phyloP scores from a whole-genome alignment of 768 basidiomycete genomes.

The Lepiota venenata region DNA sequence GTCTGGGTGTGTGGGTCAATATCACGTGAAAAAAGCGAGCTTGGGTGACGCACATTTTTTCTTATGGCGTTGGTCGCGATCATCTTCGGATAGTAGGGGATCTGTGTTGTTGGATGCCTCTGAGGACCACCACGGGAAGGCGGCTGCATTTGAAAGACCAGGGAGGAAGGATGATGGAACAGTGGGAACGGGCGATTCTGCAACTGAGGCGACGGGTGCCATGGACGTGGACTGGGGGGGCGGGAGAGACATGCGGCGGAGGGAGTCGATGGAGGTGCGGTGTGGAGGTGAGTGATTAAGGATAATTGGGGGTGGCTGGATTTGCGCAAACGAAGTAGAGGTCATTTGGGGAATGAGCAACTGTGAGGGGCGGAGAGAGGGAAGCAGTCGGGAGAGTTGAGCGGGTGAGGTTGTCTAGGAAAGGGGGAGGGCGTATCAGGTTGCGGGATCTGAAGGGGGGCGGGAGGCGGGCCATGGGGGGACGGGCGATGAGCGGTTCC shows the following conservation, averaged over 20 bases:
- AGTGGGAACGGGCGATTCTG: constrained; percentile 5
- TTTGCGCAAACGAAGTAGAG: constrained; percentile 12
- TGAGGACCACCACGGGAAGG: constrained; percentile 49
- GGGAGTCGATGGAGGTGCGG: constrained; percentile 54
- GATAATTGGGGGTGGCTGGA: constrained; percentile 28
- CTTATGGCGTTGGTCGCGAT: constrained; percentile 39
- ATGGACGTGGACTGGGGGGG: neutral
- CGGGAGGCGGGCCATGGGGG: constrained; percentile 41
- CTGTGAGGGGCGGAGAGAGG: constrained; percentile 38
- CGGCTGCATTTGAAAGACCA: constrained; percentile 9
- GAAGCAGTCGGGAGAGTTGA: constrained; percentile 63
- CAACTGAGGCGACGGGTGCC: neutral
- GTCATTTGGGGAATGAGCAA: constrained; percentile 11
- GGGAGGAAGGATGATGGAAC: constrained; percentile 9
- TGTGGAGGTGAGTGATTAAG: constrained; percentile 38
- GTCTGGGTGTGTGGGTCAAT: constrained; percentile 40
- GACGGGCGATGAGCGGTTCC: constrained; percentile 36
- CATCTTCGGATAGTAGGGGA: constrained; percentile 46
- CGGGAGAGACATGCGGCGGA: constrained; percentile 30
- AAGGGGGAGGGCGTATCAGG: constrained; percentile 45
- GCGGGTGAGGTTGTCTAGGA: constrained; percentile 53
- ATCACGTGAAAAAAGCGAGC: neutral
- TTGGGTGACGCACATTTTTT: constrained; percentile 55
- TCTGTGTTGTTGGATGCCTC: constrained; percentile 37
- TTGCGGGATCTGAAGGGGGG: constrained; percentile 27